Conservation (phyloP, 768 basidiomycete genomes). For the Hericium rajendrae region DNA sequence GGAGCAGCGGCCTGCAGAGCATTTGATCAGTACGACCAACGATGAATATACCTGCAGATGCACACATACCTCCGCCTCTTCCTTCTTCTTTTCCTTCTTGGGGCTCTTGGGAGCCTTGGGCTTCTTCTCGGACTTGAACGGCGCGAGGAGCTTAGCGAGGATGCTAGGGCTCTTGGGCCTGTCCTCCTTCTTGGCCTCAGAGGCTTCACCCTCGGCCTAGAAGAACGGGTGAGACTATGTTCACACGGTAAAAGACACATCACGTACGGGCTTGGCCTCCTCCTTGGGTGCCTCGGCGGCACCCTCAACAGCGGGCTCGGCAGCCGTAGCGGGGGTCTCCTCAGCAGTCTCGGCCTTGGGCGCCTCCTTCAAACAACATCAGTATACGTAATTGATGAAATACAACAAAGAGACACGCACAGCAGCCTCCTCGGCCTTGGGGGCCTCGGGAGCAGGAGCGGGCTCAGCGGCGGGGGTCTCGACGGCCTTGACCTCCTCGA, state of each 20-base stretch:
- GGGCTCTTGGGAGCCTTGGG: constrained; percentile 47
- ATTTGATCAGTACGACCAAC: too few relatives aligned
- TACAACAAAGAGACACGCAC: constrained; percentile 18
- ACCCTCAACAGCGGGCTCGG: constrained; percentile 28
- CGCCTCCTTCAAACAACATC: constrained; percentile 24
- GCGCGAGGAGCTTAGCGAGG: constrained; percentile 68
- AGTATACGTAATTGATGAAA: constrained; percentile 2
- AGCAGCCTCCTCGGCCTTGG: constrained; percentile 34
- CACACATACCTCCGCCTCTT: constrained; percentile 46
- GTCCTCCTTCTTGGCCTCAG: constrained; percentile 61
- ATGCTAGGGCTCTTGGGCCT: constrained; percentile 73
- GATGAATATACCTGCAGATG: neutral
- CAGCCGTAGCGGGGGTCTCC: constrained; percentile 21
- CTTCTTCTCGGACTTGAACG: constrained; percentile 50
- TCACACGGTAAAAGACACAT: constrained; percentile 1
- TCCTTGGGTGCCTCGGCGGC: constrained; percentile 16
- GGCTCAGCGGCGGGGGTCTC: constrained; percentile 30
- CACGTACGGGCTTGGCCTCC: constrained; percentile 25
- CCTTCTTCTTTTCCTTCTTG: constrained; percentile 78
- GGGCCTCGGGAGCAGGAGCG: constrained; percentile 22
- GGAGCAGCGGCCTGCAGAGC: constrained; percentile 21
- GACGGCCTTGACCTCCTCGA: constrained; percentile 44
- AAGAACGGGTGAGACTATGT: constrained; percentile 1
- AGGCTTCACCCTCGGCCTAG: constrained; percentile 36
- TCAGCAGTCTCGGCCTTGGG: constrained; percentile 14